These are phyloP conservation scores for Epichloe gansuensis DNA, from an alignment of 2,329 filamentous ascomycete species.

Conservation along the genomic window DNA sequence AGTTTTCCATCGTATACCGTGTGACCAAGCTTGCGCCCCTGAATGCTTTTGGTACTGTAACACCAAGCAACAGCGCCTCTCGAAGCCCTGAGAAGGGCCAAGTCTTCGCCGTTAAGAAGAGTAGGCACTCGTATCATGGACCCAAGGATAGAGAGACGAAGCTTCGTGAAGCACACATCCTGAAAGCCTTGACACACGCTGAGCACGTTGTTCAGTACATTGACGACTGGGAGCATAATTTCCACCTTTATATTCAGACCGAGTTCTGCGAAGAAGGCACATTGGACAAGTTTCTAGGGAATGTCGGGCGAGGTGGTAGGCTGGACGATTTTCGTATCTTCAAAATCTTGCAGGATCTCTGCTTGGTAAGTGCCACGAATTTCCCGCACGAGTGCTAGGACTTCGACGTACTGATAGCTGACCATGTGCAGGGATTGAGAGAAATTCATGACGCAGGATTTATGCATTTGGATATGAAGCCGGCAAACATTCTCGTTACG, in stretches of 20 bases:
- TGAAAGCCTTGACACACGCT: slow-evolving; percentile 63
- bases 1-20: slow-evolving; percentile 87
- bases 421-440: slow-evolving; percentile 56
- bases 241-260: slow-evolving; percentile 89
- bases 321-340: slow-evolving; percentile 97
- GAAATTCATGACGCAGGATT: slow-evolving; percentile 83
- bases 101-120: slow-evolving; percentile 90
- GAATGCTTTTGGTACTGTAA: slow-evolving; percentile 29
- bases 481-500: slow-evolving; percentile 71
- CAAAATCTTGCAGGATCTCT: slow-evolving; percentile 87
- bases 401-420: slow-evolving; percentile 1
- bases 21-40: slow-evolving; percentile 39
- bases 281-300: slow-evolving; percentile 72
- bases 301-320: slow-evolving; percentile 70
- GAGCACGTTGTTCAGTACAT: slow-evolving; percentile 80
- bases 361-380: slow-evolving; percentile 49
- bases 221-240: slow-evolving; percentile 77
- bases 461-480: slow-evolving; percentile 76
- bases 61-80: slow-evolving; percentile 34
- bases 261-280: slow-evolving; percentile 95
- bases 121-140: slow-evolving; percentile 67
- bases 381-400: not conserved
- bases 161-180: slow-evolving; percentile 69
- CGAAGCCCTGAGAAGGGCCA: slow-evolving; percentile 41
- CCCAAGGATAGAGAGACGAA: slow-evolving; percentile 70